These are phyloP conservation scores for Penicillium daleae DNA, from an alignment of 495 filamentous ascomycete species.

Conservation along the genomic window DNA sequence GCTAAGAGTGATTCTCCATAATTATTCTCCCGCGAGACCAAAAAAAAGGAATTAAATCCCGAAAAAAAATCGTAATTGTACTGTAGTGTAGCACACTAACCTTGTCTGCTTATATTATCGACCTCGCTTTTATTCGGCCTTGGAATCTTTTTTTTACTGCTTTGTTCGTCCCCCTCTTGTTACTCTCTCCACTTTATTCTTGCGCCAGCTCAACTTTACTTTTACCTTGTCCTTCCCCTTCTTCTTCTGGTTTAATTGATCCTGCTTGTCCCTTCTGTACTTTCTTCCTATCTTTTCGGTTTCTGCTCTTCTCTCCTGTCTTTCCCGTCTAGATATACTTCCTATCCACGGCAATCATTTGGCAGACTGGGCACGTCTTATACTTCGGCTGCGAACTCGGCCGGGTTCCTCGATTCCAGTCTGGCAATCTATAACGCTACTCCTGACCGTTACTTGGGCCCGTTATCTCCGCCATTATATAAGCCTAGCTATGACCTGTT, in stretches of 20 bases:
- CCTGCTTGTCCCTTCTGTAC: background rate
- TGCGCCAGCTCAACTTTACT: background rate
- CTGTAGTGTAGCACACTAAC: background rate
- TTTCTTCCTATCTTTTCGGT: too few relatives aligned
- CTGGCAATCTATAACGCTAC: background rate
- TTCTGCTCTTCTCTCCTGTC: background rate
- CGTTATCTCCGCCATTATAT: background rate
- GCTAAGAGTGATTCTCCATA: constrained; percentile 2
- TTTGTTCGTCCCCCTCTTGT: background rate
- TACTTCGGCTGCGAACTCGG: too few relatives aligned
- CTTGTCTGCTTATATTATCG: background rate
- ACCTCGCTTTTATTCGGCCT: background rate
- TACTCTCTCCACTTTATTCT: background rate
- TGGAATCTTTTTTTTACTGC: background rate
- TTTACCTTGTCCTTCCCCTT: background rate
- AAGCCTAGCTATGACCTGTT: background rate
- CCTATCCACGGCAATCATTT: background rate
- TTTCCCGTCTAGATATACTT: background rate
- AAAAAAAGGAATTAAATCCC: background rate
- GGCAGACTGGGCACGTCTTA: background rate
- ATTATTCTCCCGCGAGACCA: background rate
- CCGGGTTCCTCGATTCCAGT: too few relatives aligned
- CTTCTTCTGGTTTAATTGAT: background rate
- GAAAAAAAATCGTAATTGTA: background rate
- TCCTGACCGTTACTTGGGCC: background rate